phyloP scores from a whole-genome alignment of 2,329 filamentous ascomycete genomes.

The Apiospora marii region DNA sequence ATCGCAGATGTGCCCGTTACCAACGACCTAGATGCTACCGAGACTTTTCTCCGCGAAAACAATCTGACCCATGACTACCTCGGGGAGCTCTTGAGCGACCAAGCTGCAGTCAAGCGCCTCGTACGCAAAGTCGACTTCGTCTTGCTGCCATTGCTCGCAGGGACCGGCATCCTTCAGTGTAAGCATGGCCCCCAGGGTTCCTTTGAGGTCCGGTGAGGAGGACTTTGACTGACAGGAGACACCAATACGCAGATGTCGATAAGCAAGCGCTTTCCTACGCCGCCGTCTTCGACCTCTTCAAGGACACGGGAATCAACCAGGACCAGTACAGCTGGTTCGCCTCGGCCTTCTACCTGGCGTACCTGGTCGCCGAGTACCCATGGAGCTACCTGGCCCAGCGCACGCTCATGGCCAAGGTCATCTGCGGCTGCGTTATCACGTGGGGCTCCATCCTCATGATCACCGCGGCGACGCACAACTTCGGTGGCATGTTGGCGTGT shows the following conservation, averaged over 20 bases:
- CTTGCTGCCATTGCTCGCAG: slow-evolving; percentile 59
- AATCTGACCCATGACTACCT: slow-evolving; percentile 52
- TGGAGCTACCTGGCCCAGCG: slow-evolving; percentile 46
- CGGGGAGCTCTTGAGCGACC: slow-evolving; percentile 53
- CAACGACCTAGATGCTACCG: slow-evolving; percentile 55
- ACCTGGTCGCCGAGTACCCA: slow-evolving; percentile 40
- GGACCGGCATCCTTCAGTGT: slow-evolving; percentile 59
- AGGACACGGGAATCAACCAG: slow-evolving; percentile 54
- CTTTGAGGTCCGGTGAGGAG: no score
- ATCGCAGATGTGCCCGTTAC: slow-evolving; percentile 11
- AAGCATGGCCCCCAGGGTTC: not conserved
- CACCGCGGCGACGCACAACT: slow-evolving; percentile 50
- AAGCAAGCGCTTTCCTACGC: slow-evolving; percentile 63
- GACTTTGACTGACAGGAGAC: not conserved
- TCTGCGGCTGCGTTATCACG: slow-evolving; percentile 40
- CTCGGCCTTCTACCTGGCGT: slow-evolving; percentile 62
- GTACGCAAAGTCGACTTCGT: slow-evolving; percentile 57
- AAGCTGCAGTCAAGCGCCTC: slow-evolving; percentile 38
- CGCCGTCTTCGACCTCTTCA: slow-evolving; percentile 63
- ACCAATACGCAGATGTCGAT: slow-evolving; percentile 50
- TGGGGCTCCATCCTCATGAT: slow-evolving; percentile 52
- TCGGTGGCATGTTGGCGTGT: slow-evolving; percentile 50
- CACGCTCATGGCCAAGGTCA: slow-evolving; percentile 46
- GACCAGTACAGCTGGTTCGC: slow-evolving; percentile 62
- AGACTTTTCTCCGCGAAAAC: slow-evolving; percentile 57